A percentile compares a stretch with the other conserved stretches of the same genome.
phyloP scores from a whole-genome alignment of 2,329 filamentous ascomycete genomes.

The Alternaria incomplexa region DNA sequence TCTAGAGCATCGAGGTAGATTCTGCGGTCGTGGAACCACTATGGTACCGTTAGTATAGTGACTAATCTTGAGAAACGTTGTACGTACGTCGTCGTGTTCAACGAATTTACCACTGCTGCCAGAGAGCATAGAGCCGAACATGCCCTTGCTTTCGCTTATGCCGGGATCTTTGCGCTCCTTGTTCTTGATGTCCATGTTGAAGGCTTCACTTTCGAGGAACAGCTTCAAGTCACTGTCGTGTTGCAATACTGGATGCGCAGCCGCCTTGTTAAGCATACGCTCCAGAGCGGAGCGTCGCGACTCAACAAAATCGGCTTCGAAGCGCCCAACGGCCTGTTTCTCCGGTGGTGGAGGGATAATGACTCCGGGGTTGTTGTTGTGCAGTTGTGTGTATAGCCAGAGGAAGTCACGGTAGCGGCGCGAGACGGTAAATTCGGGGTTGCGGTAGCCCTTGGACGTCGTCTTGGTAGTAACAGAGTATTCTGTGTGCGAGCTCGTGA shows the following conservation, averaged over 20 bases:
- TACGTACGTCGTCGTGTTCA: conserved; percentile 89
- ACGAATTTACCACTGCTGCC: conserved; percentile 84
- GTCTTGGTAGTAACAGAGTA: conserved; percentile 97
- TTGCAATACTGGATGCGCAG: conserved; percentile 85
- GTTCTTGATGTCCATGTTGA: conserved; percentile 97
- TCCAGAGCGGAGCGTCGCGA: conserved; percentile 88
- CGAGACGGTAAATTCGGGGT: conserved; percentile 90
- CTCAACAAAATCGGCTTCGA: conserved; percentile 97
- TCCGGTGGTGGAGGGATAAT: conserved; percentile 96
- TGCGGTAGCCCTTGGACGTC: conserved; percentile 92
- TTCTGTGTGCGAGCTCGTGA: conserved; percentile 96
- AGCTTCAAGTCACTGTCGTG: conserved; percentile 94
- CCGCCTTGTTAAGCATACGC: conserved; percentile 97
- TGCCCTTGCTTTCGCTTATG: conserved; percentile 87
- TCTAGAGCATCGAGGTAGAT: conserved; percentile 95
- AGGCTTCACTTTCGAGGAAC: conserved; percentile 94
- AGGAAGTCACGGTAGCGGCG: conserved; percentile 95
- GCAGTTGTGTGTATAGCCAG: conserved; percentile 95
- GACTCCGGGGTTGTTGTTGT: conserved; percentile 92
- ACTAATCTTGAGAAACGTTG: background rate
- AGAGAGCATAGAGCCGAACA: conserved; percentile 82
- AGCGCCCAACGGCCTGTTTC: conserved; percentile 95
- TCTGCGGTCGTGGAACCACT: conserved; percentile 98
- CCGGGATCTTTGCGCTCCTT: conserved; percentile 91
- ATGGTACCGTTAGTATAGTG: conserved; percentile 14